Percentiles rank a stretch among this genome's conserved stretches.
phyloP scores from a whole-genome alignment of 108 stramenopile species.

The Licmophora abbreviata region DNA sequence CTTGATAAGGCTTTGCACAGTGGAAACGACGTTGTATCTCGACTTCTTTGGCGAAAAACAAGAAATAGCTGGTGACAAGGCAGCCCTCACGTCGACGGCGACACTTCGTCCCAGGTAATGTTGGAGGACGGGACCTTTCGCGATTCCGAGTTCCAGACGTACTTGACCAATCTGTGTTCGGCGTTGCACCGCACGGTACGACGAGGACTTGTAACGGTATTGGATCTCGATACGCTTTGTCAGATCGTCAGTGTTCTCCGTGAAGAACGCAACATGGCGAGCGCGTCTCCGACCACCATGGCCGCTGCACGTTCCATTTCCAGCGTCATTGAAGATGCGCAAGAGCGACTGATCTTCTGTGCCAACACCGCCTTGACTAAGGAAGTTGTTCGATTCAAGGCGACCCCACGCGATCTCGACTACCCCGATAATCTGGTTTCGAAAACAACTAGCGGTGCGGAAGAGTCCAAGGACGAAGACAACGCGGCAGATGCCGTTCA shows the following conservation, averaged over 20 bases:
- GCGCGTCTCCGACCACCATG: conserved; percentile 56
- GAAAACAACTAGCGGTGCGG: conserved; percentile 15
- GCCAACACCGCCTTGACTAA: conserved; percentile 62
- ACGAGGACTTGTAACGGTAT: conserved; percentile 64
- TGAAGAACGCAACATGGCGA: conserved; percentile 74
- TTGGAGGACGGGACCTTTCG: conserved; percentile 61
- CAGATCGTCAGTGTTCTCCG: conserved; percentile 79
- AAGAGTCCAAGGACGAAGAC: conserved; percentile 8
- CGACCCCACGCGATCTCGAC: conserved; percentile 62
- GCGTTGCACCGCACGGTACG: conserved; percentile 78
- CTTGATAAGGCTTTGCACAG: conserved; percentile 76
- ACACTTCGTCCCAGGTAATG: conserved; percentile 33
- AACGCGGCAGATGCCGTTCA: conserved; percentile 40
- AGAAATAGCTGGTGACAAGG: conserved; percentile 8
- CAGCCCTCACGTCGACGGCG: conserved; percentile 5
- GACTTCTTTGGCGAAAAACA: conserved; percentile 81
- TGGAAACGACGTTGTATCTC: conserved; percentile 75
- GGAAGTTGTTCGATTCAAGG: conserved; percentile 81
- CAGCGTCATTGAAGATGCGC: conserved; percentile 79
- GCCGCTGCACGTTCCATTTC: conserved; percentile 77
- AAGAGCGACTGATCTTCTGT: conserved; percentile 86
- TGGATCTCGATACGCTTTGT: conserved; percentile 76
- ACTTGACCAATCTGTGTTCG: conserved; percentile 60
- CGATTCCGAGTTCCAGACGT: conserved; percentile 70
- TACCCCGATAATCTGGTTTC: conserved; percentile 73